Base-by-base conservation (phyloP, 139 green algal genomes). In the Yamagishiella unicocca region DNA sequence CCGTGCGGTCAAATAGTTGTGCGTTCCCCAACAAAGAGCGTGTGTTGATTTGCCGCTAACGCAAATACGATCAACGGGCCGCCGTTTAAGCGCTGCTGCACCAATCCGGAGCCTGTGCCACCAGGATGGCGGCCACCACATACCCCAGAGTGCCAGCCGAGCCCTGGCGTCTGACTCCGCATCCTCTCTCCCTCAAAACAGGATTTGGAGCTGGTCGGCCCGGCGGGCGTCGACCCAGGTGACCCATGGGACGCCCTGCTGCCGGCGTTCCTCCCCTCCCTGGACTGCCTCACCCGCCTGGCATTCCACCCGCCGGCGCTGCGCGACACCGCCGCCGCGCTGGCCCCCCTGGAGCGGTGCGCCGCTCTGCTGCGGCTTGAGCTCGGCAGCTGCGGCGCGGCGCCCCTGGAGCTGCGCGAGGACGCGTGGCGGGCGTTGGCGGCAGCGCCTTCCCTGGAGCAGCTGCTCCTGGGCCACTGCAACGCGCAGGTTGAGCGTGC, bases 181-280 rank as follows among this genome's bases (percentile, higher is more conserved):
- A n/a, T n/a, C n/a, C n/a, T n/a, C n/a, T n/a, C n/a, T n/a, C 64
- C 10, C 37, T 38, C 21, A 6, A 19, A 14, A 1, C 50, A 67
- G 75, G 46, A 53, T 33, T 33, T 82, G 46, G 75, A 82, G 31
- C 53, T 82, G 4, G 43, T 80, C 29, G 72, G 72, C 43, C 72
- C 38, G 72, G n/a, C 72, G n/a, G 53, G 33, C 12, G 2, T 6
- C 35, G 75, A 83, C 33, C 55, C 75, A 19, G 75, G 75, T 27
- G 75, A 70, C 31, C 75, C 75, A 35, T 83, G 75, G 75, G 75
- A 83, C 75, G 33, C 8, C 31, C 31, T 83, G 7, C 75, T 83
- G 55, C 50, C 31, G 19, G 53, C 75, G 53, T 31, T 83, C 31
- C 33, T 71, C 33, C 53, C 75, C 31, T 21, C 53, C n/a, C 75